These are phyloP conservation scores for Pseudonitzschia pungens DNA, from an alignment of 108 stramenopile genomes.

Conservation along the genomic window DNA sequence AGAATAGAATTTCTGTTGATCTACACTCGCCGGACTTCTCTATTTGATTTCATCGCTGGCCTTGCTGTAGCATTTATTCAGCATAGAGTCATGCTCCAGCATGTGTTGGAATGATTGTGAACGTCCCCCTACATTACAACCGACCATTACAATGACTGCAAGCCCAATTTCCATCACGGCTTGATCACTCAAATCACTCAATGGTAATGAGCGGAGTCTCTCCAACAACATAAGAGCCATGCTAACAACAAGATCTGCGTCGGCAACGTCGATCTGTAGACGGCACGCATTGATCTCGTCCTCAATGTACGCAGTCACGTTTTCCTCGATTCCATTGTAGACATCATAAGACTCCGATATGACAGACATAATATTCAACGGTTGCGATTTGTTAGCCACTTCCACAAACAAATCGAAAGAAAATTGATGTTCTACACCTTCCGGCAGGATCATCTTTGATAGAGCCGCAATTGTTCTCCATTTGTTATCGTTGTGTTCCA, in stretches of 20 bases:
- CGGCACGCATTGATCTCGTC: slow-evolving; percentile 15
- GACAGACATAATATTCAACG: slow-evolving; percentile 4
- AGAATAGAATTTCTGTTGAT: too few relatives aligned
- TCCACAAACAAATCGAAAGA: slow-evolving; percentile 11
- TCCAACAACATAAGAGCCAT: slow-evolving; percentile 20
- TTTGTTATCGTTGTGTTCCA: slow-evolving; percentile 11
- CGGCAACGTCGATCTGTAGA: slow-evolving; percentile 4
- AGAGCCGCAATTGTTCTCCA: slow-evolving; percentile 30
- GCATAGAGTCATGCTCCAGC: slow-evolving; percentile 7
- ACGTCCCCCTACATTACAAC: slow-evolving; percentile 10
- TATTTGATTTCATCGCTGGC: not conserved
- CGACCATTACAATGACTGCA: slow-evolving; percentile 6
- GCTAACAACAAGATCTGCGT: slow-evolving; percentile 14
- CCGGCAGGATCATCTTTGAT: slow-evolving; percentile 16
- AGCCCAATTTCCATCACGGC: not conserved
- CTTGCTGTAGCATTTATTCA: slow-evolving; percentile 15
- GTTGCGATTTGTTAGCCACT: not conserved
- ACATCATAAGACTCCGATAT: slow-evolving; percentile 15
- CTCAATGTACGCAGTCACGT: slow-evolving; percentile 12
- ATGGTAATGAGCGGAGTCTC: slow-evolving; percentile 4
- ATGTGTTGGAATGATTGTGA: not conserved
- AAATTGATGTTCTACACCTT: slow-evolving; percentile 2
- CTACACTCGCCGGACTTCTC: too few relatives aligned
- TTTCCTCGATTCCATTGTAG: not conserved
- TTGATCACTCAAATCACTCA: slow-evolving; percentile 11